A percentile compares a stretch with the other conserved stretches of the same genome.
These are phyloP conservation scores for Colletotrichum higginsianum DNA, from an alignment of 2,329 filamentous ascomycete genomes.

Conservation along the genomic window DNA sequence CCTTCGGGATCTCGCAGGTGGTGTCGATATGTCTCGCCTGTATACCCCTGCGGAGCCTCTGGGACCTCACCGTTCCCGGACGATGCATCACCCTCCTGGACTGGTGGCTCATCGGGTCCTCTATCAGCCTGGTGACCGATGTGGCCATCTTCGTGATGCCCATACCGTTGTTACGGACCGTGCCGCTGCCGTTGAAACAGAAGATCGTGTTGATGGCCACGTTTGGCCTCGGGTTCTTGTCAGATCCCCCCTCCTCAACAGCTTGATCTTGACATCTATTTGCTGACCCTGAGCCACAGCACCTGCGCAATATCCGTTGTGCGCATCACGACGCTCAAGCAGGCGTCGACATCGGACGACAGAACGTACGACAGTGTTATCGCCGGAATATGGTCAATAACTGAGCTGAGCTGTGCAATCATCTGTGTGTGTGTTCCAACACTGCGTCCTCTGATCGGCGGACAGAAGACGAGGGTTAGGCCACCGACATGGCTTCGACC, in stretches of 20 bases:
- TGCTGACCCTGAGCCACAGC: conserved; percentile 21
- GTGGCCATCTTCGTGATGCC: conserved; percentile 47
- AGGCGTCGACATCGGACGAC: conserved; percentile 49
- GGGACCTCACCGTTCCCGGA: conserved; percentile 43
- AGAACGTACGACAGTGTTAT: conserved; percentile 52
- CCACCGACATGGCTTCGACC: not conserved
- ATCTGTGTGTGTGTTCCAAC: conserved; percentile 58
- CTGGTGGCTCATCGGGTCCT: conserved; percentile 49
- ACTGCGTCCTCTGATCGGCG: conserved; percentile 50
- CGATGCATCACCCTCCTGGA: conserved; percentile 47
- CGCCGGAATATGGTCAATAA: conserved; percentile 53
- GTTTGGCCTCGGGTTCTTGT: conserved; percentile 49
- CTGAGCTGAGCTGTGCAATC: conserved; percentile 57
- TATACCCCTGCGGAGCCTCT: conserved; percentile 47
- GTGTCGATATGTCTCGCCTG: conserved; percentile 48
- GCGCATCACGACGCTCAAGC: conserved; percentile 50
- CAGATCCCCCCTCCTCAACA: not conserved
- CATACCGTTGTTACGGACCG: conserved; percentile 44
- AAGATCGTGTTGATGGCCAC: conserved; percentile 44
- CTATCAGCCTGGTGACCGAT: conserved; percentile 48
- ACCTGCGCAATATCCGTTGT: conserved; percentile 48
- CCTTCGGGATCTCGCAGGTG: conserved; percentile 49
- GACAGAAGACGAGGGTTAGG: not conserved
- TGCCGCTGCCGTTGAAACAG: conserved; percentile 44
- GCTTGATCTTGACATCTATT: too few relatives aligned